Conservation (phyloP, 2,329 filamentous ascomycete genomes). For the Aotearoamyces nothofagi region DNA sequence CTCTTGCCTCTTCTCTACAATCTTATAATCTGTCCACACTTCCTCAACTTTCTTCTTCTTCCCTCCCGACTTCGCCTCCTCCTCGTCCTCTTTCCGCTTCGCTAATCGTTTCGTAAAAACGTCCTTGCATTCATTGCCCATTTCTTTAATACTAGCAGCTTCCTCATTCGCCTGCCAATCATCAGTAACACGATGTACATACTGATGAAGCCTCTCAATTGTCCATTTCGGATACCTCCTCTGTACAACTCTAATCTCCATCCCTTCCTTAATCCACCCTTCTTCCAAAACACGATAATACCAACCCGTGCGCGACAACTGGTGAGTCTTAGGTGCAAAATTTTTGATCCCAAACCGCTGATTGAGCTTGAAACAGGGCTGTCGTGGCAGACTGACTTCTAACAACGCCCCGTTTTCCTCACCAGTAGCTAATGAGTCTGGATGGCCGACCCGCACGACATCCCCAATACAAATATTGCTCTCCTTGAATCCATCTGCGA, state of each 20-base stretch:
- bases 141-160: conserved; percentile 28
- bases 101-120: conserved; percentile 35
- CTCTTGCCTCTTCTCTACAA: conserved; percentile 33
- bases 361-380: conserved; percentile 55
- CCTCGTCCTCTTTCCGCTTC: conserved; percentile 21
- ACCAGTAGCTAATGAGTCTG: conserved; percentile 20
- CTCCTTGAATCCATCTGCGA: conserved; percentile 39
- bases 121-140: conserved; percentile 31
- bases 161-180: conserved; percentile 24
- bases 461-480: conserved; percentile 50
- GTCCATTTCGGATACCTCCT: conserved; percentile 44
- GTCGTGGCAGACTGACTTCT: conserved; percentile 44
- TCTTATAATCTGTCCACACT: conserved; percentile 19
- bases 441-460: conserved; percentile 28
- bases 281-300: conserved; percentile 45
- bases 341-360: conserved; percentile 49
- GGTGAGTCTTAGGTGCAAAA: conserved; percentile 42
- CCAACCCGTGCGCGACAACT: conserved; percentile 45
- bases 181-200: conserved; percentile 36
- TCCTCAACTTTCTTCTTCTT: conserved; percentile 14
- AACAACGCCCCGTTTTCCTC: conserved; percentile 30
- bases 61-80: conserved; percentile 13
- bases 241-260: conserved; percentile 38
- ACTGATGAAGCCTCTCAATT: conserved; percentile 46
- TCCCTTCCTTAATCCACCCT: conserved; percentile 38